Evolutionary conservation across 225 moss, liverwort and hornwort genomes (phyloP).

Genomic region (Physcomitrellopsis africana): DNA sequence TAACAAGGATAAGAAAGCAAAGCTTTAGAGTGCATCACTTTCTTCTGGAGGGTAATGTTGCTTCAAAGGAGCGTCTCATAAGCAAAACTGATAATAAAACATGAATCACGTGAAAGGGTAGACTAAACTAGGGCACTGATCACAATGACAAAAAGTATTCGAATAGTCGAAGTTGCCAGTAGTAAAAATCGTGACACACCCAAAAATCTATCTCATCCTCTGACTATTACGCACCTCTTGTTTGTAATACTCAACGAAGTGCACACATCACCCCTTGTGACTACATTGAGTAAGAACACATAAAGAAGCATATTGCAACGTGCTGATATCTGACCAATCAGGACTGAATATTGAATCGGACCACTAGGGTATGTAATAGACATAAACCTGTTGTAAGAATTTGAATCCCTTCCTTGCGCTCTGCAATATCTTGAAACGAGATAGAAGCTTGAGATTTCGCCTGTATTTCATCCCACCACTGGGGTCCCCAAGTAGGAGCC

Average conservation of each 20-base stretch:
- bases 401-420: conserved; percentile 47
- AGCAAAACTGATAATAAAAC: neutral
- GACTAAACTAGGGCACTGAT: conserved; percentile 20
- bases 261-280: neutral
- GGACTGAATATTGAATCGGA: conserved; percentile 6
- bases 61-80: conserved; percentile 12
- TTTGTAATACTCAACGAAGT: neutral
- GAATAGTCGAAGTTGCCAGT: neutral
- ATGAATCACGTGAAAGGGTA: conserved; percentile 10
- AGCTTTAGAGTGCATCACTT: conserved; percentile 21
- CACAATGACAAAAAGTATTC: conserved; percentile 11
- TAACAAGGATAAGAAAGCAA: conserved; percentile 18
- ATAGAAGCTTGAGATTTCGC: conserved; percentile 46
- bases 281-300: neutral
- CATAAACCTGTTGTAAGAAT: conserved; percentile 45
- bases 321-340: neutral
- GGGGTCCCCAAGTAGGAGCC: conserved; percentile 61
- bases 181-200: conserved; percentile 5
- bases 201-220: neutral
- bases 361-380: conserved; percentile 6
- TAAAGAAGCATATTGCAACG: neutral
- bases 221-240: neutral
- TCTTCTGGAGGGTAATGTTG: neutral
- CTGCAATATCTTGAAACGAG: conserved; percentile 55
- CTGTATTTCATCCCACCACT: conserved; percentile 64